phyloP scores from a whole-genome alignment of 331 rosid species.

The Rhamnella rubrinervis region DNA sequence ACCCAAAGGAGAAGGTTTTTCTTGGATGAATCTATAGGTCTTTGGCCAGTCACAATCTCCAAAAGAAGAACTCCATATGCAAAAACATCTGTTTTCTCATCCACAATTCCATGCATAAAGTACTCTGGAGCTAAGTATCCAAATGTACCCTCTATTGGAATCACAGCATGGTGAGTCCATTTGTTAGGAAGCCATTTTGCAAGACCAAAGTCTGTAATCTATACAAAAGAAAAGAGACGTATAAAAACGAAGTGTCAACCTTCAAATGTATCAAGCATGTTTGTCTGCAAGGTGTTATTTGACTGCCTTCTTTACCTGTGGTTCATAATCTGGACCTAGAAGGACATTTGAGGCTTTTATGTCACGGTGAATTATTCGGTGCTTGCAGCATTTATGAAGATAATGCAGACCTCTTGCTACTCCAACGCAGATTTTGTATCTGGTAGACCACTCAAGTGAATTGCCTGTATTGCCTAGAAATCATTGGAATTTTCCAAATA shows the following conservation, averaged over 20 bases:
- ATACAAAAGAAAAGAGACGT: neutral
- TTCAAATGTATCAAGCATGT: neutral
- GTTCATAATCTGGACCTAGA: constrained; percentile 88
- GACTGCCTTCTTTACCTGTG: constrained; percentile 49
- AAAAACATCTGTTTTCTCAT: constrained; percentile 86
- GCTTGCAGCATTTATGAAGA: constrained; percentile 87
- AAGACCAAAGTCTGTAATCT: constrained; percentile 92
- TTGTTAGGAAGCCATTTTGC: constrained; percentile 99
- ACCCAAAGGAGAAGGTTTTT: constrained; percentile 87
- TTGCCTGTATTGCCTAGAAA: constrained; percentile 52
- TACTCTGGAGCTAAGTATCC: constrained; percentile 92
- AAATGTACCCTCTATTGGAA: constrained; percentile 86
- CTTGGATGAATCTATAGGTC: constrained; percentile 77
- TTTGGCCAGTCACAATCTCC: constrained; percentile 78
- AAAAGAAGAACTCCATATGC: constrained; percentile 84
- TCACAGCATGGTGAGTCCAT: constrained; percentile 90
- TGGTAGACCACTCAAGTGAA: constrained; percentile 65
- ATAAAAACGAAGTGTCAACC: neutral
- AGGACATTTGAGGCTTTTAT: constrained; percentile 94
- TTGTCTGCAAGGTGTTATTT: neutral
- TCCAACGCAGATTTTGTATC: constrained; percentile 82
- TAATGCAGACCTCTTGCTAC: constrained; percentile 90
- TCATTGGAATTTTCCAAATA: constrained; percentile 12
- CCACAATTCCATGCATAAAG: constrained; percentile 90
- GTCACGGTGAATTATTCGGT: constrained; percentile 85